Conservation (phyloP, 768 basidiomycete genomes). For the Lenzites betulinus region DNA sequence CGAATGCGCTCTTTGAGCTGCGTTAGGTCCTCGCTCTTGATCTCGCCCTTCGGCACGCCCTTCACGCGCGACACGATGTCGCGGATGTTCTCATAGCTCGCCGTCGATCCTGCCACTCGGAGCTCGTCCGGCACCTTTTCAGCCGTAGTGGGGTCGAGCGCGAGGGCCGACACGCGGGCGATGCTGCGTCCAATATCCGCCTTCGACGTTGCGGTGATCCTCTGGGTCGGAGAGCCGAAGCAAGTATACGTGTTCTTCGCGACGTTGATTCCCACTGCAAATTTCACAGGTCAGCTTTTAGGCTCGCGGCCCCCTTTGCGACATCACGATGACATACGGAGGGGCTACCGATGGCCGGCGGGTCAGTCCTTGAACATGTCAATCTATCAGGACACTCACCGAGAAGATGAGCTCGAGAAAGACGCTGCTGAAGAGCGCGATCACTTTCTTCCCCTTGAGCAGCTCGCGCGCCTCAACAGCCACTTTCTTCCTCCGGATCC, state of each 20-base stretch:
- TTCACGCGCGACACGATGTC: conserved; percentile 15
- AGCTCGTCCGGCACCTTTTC: conserved; percentile 23
- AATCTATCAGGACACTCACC: not conserved
- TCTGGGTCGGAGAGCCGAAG: conserved; percentile 20
- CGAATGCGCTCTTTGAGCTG: conserved; percentile 15
- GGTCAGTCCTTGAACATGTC: too few species aligned
- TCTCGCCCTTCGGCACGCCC: conserved; percentile 15
- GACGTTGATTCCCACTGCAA: conserved; percentile 27
- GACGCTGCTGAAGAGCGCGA: conserved; percentile 13
- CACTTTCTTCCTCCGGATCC: conserved; percentile 13
- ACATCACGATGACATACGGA: not conserved
- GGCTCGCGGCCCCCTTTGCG: not conserved
- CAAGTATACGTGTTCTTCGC: conserved; percentile 20
- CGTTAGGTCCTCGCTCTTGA: conserved; percentile 17
- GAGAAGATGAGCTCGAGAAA: conserved; percentile 12
- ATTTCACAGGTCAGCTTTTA: not conserved
- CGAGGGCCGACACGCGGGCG: conserved; percentile 23
- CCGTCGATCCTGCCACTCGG: conserved; percentile 22
- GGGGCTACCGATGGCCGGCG: not conserved
- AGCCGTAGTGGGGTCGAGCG: conserved; percentile 16
- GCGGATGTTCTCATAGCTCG: conserved; percentile 14
- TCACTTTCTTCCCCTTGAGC: conserved; percentile 17
- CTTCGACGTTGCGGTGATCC: conserved; percentile 17
- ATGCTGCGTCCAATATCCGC: conserved; percentile 25
- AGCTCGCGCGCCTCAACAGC: conserved; percentile 1